phyloP scores from a whole-genome alignment of 192 early-diverging fungal genomes.

The Podochytrium sp. region DNA sequence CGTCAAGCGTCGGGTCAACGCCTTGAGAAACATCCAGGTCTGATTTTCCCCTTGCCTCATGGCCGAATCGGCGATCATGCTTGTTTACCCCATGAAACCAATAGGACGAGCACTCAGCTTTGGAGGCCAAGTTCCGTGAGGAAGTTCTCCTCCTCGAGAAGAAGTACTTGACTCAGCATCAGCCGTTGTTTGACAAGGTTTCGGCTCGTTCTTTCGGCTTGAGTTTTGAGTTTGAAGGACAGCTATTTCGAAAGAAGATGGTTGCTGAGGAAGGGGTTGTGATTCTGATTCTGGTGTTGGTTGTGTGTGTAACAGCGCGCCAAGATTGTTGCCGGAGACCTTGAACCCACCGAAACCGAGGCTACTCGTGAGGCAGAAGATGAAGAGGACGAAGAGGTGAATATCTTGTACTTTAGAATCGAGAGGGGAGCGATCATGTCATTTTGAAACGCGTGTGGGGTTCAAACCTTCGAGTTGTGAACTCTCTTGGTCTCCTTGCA shows the following conservation, averaged over 20 bases:
- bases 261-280: too few relatives aligned
- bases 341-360: constrained; percentile 93
- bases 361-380: constrained; percentile 64
- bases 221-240: too few relatives aligned
- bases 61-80: too few relatives aligned
- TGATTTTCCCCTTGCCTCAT: not conserved
- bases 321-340: constrained; percentile 73
- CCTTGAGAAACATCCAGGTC: constrained; percentile 85
- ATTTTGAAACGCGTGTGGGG: not conserved
- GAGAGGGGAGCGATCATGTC: not conserved
- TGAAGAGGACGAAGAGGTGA: constrained; percentile 48
- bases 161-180: constrained; percentile 86
- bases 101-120: constrained; percentile 74
- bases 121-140: constrained; percentile 89
- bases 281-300: too few relatives aligned
- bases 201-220: too few relatives aligned
- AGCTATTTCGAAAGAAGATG: too few relatives aligned
- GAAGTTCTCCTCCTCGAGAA: constrained; percentile 96
- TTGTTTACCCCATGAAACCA: not conserved
- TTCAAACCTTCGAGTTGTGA: too few relatives aligned
- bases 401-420: not conserved
- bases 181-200: constrained; percentile 83
- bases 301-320: constrained; percentile 77
- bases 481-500: too few relatives aligned
- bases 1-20: constrained; percentile 85